Evolutionary conservation across 768 basidiomycete species (phyloP).

Genomic region (Pilatotrama ljubarskyi): DNA sequence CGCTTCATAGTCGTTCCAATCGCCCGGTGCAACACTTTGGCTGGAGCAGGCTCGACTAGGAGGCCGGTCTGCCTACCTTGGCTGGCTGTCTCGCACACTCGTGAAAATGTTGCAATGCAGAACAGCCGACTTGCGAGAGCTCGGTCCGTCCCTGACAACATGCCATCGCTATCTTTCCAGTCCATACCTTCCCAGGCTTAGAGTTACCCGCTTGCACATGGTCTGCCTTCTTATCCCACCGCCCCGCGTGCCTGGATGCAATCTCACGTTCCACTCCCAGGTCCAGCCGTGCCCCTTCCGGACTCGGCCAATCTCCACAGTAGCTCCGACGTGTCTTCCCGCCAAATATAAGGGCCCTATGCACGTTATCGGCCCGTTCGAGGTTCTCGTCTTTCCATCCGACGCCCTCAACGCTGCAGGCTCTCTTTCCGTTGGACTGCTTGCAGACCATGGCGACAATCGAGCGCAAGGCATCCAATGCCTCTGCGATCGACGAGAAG

Average conservation of each 20-base stretch:
- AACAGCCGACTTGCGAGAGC: not conserved
- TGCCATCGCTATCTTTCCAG: not conserved
- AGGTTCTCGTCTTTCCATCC: slow-evolving; percentile 2
- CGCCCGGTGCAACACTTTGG: no score
- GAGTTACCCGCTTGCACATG: not conserved
- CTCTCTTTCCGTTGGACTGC: not conserved
- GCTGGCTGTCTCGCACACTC: no score
- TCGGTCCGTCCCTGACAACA: not conserved
- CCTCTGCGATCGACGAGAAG: slow-evolving; percentile 24
- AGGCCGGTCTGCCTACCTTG: no score
- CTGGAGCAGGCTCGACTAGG: no score
- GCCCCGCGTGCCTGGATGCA: not conserved
- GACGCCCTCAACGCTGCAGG: slow-evolving; percentile 3
- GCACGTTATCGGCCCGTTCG: not conserved
- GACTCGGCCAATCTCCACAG: not conserved
- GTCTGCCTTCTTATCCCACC: not conserved
- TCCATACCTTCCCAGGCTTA: not conserved
- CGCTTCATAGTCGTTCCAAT: no score
- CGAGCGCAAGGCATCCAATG: slow-evolving; percentile 12
- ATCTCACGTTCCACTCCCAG: not conserved
- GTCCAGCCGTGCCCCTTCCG: not conserved
- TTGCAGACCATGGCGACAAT: slow-evolving; percentile 19
- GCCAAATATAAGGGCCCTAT: slow-evolving; percentile 3
- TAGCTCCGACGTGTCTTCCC: not conserved
- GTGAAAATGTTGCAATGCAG: not conserved